Evolutionary conservation across 495 filamentous ascomycete species (phyloP).

Genomic region (Penicillium bialowiezense): DNA sequence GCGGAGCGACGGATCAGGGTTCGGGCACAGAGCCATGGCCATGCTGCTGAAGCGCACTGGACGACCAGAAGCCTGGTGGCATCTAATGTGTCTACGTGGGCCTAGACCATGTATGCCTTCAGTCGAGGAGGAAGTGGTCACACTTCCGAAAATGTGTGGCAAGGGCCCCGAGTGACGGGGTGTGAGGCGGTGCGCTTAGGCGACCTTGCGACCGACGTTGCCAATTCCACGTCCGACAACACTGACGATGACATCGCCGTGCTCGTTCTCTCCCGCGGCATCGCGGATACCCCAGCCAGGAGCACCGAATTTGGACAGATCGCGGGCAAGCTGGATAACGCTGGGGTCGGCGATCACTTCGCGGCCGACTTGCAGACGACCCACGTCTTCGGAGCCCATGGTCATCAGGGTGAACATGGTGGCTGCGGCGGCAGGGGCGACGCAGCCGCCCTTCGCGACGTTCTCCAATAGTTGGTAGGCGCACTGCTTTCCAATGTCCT

Average conservation of each 20-base stretch:
- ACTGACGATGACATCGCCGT: slow-evolving; percentile 75
- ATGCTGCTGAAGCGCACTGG: not conserved
- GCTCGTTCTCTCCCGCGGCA: slow-evolving; percentile 59
- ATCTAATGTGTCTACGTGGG: not conserved
- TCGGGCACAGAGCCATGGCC: not conserved
- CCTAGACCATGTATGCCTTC: not conserved
- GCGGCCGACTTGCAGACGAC: slow-evolving; percentile 57
- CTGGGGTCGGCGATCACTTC: slow-evolving; percentile 78
- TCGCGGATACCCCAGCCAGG: slow-evolving; percentile 87
- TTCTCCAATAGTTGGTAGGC: slow-evolving; percentile 86
- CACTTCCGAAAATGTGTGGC: not conserved
- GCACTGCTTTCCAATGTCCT: slow-evolving; percentile 84
- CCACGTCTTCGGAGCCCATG: slow-evolving; percentile 81
- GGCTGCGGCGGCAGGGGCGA: slow-evolving; percentile 61
- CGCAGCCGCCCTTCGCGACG: slow-evolving; percentile 78
- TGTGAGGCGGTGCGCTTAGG: slow-evolving; percentile 46
- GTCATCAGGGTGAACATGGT: slow-evolving; percentile 88
- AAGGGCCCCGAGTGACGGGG: not conserved
- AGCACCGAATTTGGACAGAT: slow-evolving; percentile 79
- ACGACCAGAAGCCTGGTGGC: not conserved
- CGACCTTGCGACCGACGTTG: slow-evolving; percentile 92
- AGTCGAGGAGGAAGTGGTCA: not conserved
- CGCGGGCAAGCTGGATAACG: slow-evolving; percentile 73
- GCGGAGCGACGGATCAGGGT: not conserved
- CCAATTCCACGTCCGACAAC: slow-evolving; percentile 93